These are phyloP conservation scores for Brachypodium distachyon DNA, from an alignment of 202 grass and related monocot species.

Conservation along the genomic window DNA sequence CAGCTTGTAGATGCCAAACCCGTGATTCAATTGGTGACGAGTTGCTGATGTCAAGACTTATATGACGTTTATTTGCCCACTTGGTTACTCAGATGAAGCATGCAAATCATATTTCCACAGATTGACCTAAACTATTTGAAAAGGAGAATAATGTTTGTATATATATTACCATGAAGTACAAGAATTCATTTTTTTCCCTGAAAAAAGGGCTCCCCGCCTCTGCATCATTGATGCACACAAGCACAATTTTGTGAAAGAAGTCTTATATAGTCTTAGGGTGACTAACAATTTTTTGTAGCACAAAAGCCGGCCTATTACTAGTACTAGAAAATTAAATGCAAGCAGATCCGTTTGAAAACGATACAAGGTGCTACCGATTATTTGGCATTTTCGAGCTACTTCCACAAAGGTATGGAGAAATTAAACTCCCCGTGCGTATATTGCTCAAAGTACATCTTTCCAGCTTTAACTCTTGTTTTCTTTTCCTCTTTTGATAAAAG, in stretches of 20 bases:
- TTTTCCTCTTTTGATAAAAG: neutral
- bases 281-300: no score
- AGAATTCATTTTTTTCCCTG: no score
- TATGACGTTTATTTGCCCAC: neutral
- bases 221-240: no score
- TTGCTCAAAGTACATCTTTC: neutral
- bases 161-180: no score
- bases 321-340: no score
- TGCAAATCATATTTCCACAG: neutral
- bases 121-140: neutral
- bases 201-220: no score
- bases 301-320: no score
- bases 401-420: neutral
- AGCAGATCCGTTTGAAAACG: neutral
- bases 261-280: no score
- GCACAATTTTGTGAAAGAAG: no score
- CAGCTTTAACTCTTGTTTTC: neutral
- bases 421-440: neutral
- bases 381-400: slow-evolving; percentile 10
- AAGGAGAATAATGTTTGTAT: neutral
- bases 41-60: no score
- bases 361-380: neutral
- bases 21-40: neutral
- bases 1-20: neutral
- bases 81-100: neutral